Conservation (phyloP, 768 basidiomycete genomes). For the Rhizopogon sp. region DNA sequence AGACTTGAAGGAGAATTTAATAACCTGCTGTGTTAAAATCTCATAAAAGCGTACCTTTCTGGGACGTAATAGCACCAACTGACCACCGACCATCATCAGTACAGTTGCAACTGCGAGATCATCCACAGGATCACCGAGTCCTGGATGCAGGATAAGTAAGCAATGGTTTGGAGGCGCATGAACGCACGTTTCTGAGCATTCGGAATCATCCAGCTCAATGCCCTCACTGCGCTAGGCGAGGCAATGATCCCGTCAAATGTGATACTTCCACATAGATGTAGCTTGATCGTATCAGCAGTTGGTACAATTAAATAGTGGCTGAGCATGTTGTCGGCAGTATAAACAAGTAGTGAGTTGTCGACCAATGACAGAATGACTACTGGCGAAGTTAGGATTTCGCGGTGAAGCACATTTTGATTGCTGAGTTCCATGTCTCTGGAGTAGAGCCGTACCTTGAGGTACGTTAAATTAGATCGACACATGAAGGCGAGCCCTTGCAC, state of each 20-base stretch:
- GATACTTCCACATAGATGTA: slow-evolving; percentile 93
- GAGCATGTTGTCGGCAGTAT: slow-evolving; percentile 90
- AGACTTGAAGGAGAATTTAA: slow-evolving; percentile 42
- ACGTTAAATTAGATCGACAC: slow-evolving; percentile 1
- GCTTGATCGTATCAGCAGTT: slow-evolving; percentile 73
- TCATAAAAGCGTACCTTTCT: slow-evolving; percentile 55
- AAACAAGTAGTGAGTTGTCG: slow-evolving; percentile 92
- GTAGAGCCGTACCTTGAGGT: slow-evolving; percentile 77
- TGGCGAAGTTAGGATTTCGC: slow-evolving; percentile 68
- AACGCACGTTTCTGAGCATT: slow-evolving; percentile 83
- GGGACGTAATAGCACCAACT: slow-evolving; percentile 83
- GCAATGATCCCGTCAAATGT: slow-evolving; percentile 88
- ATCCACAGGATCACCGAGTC: slow-evolving; percentile 89
- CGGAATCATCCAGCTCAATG: slow-evolving; percentile 97
- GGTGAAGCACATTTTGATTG: slow-evolving; percentile 78
- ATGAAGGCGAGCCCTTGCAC: slow-evolving; percentile 12
- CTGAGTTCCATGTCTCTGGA: slow-evolving; percentile 87
- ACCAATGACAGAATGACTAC: slow-evolving; percentile 87
- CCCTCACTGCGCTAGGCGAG: slow-evolving; percentile 77
- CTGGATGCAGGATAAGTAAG: slow-evolving; percentile 36
- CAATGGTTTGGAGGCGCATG: background rate
- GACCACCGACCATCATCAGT: slow-evolving; percentile 91
- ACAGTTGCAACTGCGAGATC: slow-evolving; percentile 94
- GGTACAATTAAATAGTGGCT: slow-evolving; percentile 90
- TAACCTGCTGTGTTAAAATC: background rate